Percentiles rank a stretch among this genome's conserved stretches.
Conservation (phyloP, 495 filamentous ascomycete species). For the Penicillium ochrochloron region DNA sequence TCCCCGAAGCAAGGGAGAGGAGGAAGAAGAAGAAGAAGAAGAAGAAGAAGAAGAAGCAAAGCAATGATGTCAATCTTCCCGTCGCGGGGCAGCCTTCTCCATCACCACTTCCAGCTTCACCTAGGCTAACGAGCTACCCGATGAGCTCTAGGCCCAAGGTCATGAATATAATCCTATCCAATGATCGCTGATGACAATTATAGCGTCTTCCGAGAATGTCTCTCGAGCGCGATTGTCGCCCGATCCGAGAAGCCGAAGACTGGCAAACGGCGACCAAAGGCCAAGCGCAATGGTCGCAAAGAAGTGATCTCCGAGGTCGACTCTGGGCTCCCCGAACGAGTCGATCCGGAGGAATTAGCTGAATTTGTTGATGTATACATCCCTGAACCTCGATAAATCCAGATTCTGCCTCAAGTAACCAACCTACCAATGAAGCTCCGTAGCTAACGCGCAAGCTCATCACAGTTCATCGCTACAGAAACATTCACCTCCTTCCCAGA, state of each 20-base stretch:
- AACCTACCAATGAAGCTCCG: background rate
- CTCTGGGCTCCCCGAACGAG: conserved; percentile 23
- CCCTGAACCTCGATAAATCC: background rate
- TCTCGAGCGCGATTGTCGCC: conserved; percentile 60
- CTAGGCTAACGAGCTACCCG: background rate
- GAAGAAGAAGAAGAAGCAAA: no score
- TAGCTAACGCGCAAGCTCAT: background rate
- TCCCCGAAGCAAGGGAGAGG: background rate
- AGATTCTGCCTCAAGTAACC: background rate
- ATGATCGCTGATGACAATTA: conserved; percentile 58
- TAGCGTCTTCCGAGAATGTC: conserved; percentile 70
- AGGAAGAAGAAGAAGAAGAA: no score
- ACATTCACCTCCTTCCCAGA: conserved; percentile 67
- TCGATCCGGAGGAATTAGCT: conserved; percentile 67
- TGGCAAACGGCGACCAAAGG: conserved; percentile 51
- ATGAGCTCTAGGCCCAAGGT: background rate
- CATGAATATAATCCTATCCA: conserved; percentile 7
- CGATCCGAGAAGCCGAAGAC: conserved; percentile 53
- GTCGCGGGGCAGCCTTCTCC: background rate
- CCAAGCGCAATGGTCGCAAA: conserved; percentile 30
- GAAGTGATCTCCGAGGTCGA: conserved; percentile 16
- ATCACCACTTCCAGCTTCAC: background rate
- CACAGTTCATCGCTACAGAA: conserved; percentile 71
- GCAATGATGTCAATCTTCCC: background rate
- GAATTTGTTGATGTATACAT: conserved; percentile 71